Evolutionary conservation across 768 basidiomycete species (phyloP), one percentile per base, ranked within the genome.

Genomic region (Tylopilus subfusipes): DNA sequence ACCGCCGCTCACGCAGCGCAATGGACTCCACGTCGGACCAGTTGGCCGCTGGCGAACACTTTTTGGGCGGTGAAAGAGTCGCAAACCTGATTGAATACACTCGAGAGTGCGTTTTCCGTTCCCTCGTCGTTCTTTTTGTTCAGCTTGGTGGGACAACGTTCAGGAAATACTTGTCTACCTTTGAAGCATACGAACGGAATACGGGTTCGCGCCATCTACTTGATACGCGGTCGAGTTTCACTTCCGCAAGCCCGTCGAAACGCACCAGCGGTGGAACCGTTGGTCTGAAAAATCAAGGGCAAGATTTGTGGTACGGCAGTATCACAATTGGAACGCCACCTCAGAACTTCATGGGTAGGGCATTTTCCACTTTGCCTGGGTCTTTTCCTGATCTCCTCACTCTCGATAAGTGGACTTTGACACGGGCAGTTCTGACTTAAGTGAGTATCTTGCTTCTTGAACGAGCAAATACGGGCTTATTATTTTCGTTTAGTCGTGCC

Each of bases 361-460:
- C 8, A 4, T 25, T 9, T 7, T 8, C 7, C 34, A 10, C 24
- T 36, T 0, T 2, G 25, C 39, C 10, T 40, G 22, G 27, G 16
- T 36, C 25, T 2, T 25, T 25, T 30, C 1, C 39, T 49, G 22
- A 56, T 42, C 1, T 16, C 7, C 27, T 48, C 16, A 11, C 24
- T 10, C 31, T 42, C 19, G 25, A 27, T 13, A 29, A 78, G 78
- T 78, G 57, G 76, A 77, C 56, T 76, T 78, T 53, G 79, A 80
- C 59, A 80, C 78, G 11, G 77, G 80, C 40, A 79, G 78, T 42
- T 72, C 76, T 55, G 81, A 82, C 60, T 61, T 78, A 13, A 54
- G 65, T 60, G 49, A 49, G 66, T 50, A 6, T 24, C 34, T 9
- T 24, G 25, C 14, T n/a, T 25, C n/a, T 14, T 34, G 16, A 25